Evolutionary conservation across 306 rosid genomes (phyloP), one percentile per base, ranked within the genome.

Genomic region (Cicer judaicum): DNA sequence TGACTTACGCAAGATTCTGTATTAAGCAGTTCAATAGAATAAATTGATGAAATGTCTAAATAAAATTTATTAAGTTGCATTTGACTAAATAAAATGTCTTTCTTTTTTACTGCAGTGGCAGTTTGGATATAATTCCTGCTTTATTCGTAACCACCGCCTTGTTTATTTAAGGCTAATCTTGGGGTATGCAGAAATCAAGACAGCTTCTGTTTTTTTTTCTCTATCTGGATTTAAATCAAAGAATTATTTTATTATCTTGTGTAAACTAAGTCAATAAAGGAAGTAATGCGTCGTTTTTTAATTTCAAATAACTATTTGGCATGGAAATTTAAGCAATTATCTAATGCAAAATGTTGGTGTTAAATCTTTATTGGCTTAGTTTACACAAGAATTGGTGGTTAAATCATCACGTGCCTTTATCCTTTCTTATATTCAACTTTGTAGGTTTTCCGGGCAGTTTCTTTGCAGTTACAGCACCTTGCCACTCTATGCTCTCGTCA

Each of bases 391-490:
- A 44, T 57, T 44, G 11, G 3, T 61, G 1, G 36, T 14, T 61
- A 60, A 73, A 47, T 71, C 67, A 43, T 53, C 64, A 76, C 52
- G 53, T 34, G 18, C 63, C 68, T 74, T 77, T 70, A 68, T 47
- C 72, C 57, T 61, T 49, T 74, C 19, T 59, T 59, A 64, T 16
- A 18, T 64, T 18, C 13, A 57, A 76, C 64, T 49, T 78, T 72
- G 68, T 76, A 94, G 99, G 81, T 92, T 94, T 78, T 84, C 95
- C 0, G 99, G 97, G 52, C 99, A 94, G 78, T 88, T 92, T 85
- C 86, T 92, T 59, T 94, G 99, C 87, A 94, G 99, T 85, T 94
- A 94, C 76, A 94, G 96, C 81, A 94, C 99, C 79, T 86, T 94
- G 89, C 99, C 99, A 34, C 88, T 94, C 5, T 94, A 94, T 79